Percentiles rank a stretch among this genome's conserved stretches.
Conservation (phyloP, 2,329 filamentous ascomycete genomes). For the Phialemonium atrogriseum region DNA sequence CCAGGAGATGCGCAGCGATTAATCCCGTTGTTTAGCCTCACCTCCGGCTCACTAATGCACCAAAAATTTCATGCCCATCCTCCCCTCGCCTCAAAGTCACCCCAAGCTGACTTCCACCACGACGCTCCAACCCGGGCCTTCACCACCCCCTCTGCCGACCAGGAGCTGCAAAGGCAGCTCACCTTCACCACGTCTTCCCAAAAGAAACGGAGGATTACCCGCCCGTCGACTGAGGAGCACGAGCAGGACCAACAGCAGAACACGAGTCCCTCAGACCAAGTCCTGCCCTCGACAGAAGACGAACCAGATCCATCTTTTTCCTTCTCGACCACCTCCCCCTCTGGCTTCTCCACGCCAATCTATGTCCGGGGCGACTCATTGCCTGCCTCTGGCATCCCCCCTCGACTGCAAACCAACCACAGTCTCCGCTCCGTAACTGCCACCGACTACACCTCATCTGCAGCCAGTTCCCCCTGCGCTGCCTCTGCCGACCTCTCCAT, state of each 20-base stretch:
- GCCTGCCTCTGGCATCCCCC: conserved; percentile 42
- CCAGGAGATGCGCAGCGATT: too few relatives aligned
- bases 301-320: conserved; percentile 41
- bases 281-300: conserved; percentile 44
- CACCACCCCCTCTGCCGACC: conserved; percentile 13
- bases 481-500: conserved; percentile 50
- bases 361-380: conserved; percentile 33
- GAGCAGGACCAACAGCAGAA: conserved; percentile 19
- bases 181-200: conserved; percentile 62
- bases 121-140: conserved; percentile 9
- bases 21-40: too few relatives aligned
- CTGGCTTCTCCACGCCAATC: conserved; percentile 28
- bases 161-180: conserved; percentile 60
- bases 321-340: conserved; percentile 29
- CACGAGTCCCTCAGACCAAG: conserved; percentile 31
- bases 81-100: background rate
- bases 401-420: conserved; percentile 39
- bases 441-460: conserved; percentile 44
- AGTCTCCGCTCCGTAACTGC: conserved; percentile 31
- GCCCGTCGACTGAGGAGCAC: conserved; percentile 34
- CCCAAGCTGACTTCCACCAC: conserved; percentile 5
- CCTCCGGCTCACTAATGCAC: conserved; percentile 1
- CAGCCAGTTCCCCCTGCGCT: conserved; percentile 49
- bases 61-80: conserved; percentile 1
- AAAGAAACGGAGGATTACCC: conserved; percentile 64